These are phyloP conservation scores for Rhododendron ovatum DNA, from an alignment of 148 eudicot species.

Conservation along the genomic window DNA sequence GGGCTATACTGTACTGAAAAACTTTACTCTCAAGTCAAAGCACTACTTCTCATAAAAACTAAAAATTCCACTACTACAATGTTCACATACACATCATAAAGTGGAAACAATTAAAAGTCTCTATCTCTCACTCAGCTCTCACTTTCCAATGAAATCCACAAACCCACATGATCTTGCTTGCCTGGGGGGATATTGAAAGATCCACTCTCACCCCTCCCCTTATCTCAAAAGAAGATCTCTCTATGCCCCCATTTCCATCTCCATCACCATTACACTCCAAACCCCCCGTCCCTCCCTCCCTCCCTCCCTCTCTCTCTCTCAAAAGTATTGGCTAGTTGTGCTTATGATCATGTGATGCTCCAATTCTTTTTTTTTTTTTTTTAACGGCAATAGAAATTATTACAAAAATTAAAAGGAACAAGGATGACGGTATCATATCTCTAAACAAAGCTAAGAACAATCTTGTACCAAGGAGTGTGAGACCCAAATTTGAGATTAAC, in stretches of 20 bases:
- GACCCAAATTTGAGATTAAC: no score
- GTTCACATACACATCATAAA: slow-evolving; percentile 1
- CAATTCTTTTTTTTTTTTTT: not conserved
- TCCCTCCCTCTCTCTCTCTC: no score
- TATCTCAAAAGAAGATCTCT: slow-evolving; percentile 18
- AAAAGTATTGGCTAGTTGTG: not conserved
- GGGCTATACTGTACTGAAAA: slow-evolving; percentile 11
- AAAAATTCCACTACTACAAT: not conserved
- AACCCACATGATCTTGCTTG: slow-evolving; percentile 52
- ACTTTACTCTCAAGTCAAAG: slow-evolving; percentile 22
- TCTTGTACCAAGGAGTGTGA: fast-evolving
- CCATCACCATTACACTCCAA: slow-evolving; percentile 11
- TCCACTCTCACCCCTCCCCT: slow-evolving; percentile 9
- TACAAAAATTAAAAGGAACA: no score
- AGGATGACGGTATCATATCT: no score
- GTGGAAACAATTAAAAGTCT: not conserved
- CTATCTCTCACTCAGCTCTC: slow-evolving; percentile 19
- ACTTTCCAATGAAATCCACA: slow-evolving; percentile 30
- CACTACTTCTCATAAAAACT: slow-evolving; percentile 7
- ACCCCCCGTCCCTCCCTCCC: not conserved
- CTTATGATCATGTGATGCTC: not conserved
- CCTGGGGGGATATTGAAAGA: slow-evolving; percentile 24
- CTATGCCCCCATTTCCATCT: not conserved
- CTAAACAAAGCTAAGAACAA: no score
- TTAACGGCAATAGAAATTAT: no score